phyloP scores from a whole-genome alignment of 192 early-diverging fungal species.

The Coemansia aciculifera region DNA sequence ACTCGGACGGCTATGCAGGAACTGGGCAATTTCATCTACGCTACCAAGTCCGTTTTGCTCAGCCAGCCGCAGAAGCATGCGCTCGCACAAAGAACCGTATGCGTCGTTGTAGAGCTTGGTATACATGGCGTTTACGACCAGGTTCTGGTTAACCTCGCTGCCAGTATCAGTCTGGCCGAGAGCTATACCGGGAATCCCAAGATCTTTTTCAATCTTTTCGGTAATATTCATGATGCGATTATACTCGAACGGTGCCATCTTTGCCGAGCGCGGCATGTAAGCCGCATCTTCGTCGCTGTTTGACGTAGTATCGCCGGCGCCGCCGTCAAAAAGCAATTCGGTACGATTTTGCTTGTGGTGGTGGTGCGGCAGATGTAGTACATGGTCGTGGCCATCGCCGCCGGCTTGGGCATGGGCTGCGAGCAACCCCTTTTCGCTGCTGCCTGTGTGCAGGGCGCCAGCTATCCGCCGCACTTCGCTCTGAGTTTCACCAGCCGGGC shows the following conservation, averaged over 20 bases:
- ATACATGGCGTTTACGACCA: slow-evolving; percentile 49
- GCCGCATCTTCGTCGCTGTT: not conserved
- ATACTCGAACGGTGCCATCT: slow-evolving; percentile 41
- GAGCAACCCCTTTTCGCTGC: not conserved
- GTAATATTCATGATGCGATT: slow-evolving; percentile 27
- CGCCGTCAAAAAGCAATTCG: not conserved
- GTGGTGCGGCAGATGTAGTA: not conserved
- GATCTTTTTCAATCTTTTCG: slow-evolving; percentile 32
- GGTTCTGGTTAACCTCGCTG: slow-evolving; percentile 35
- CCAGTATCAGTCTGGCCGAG: slow-evolving; percentile 19
- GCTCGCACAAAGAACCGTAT: slow-evolving; percentile 36
- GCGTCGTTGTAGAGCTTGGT: slow-evolving; percentile 53
- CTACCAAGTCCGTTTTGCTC: slow-evolving; percentile 16
- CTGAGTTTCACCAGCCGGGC: not conserved
- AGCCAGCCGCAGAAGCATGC: slow-evolving; percentile 32
- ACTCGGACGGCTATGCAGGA: slow-evolving; percentile 18
- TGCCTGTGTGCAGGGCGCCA: not conserved
- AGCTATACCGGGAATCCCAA: slow-evolving; percentile 40
- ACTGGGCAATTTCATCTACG: slow-evolving; percentile 18
- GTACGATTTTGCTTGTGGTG: not conserved
- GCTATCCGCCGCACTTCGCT: not conserved
- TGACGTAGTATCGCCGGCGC: not conserved
- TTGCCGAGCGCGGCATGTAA: not conserved
- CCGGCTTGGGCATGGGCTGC: not conserved
- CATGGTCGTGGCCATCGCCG: not conserved